phyloP scores from a whole-genome alignment of 768 basidiomycete genomes.

The Boletus eberwhitei region DNA sequence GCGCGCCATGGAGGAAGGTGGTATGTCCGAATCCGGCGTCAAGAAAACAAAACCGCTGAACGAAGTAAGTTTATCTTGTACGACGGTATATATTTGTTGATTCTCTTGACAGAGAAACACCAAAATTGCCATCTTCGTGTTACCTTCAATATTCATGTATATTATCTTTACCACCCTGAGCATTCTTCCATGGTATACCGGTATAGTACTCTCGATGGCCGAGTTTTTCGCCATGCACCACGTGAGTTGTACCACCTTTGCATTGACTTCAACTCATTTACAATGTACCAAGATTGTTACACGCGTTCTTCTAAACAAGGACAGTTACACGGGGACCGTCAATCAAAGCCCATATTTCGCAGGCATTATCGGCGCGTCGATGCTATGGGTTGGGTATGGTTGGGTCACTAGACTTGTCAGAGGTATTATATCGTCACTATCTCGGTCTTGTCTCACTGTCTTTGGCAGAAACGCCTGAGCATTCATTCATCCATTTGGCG shows the following conservation, averaged over 20 bases:
- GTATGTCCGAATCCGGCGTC: conserved; percentile 72
- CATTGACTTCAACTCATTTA: conserved; percentile 4
- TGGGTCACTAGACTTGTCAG: conserved; percentile 78
- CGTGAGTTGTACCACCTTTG: conserved; percentile 44
- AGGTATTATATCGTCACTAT: conserved; percentile 42
- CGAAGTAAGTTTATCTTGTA: conserved; percentile 48
- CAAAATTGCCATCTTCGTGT: conserved; percentile 69
- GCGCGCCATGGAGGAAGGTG: conserved; percentile 84
- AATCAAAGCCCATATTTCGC: conserved; percentile 90
- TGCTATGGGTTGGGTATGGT: conserved; percentile 82
- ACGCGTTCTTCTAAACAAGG: conserved; percentile 79
- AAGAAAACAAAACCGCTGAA: conserved; percentile 64
- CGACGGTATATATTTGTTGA: conserved; percentile 1
- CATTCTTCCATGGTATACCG: conserved; percentile 87
- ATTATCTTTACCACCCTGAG: conserved; percentile 82
- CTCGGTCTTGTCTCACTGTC: background rate
- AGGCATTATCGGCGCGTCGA: conserved; percentile 80
- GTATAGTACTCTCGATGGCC: conserved; percentile 74
- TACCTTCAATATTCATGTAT: conserved; percentile 78
- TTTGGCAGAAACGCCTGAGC: conserved; percentile 66
- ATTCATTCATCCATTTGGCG: conserved; percentile 69
- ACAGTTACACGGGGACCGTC: conserved; percentile 78
- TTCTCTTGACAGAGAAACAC: conserved; percentile 61
- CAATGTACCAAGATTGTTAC: conserved; percentile 62
- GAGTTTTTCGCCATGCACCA: conserved; percentile 95